Evolutionary conservation across 1,284 basidiomycete species (phyloP), one percentile per base, ranked within the genome.

Genomic region (Fomitopsis betulina): DNA sequence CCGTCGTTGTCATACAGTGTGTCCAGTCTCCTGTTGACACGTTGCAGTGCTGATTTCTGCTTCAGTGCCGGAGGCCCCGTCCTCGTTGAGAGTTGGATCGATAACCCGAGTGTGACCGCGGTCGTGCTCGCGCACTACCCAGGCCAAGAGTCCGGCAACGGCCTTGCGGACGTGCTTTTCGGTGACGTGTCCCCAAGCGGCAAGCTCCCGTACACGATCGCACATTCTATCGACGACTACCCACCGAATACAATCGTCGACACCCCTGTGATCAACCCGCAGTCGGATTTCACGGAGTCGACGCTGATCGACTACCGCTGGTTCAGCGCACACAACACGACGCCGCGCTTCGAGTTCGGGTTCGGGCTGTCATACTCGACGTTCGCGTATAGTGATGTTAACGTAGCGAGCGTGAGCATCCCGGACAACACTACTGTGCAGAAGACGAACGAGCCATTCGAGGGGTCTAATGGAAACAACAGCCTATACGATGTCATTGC

Each of bases 181-280:
- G 79, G 75, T 17, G 69, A 64, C 13, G 76, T 76, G 58, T 82
- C 79, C 65, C 82, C 82, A 0, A 62, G 83, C 35, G 92, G 84
- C 12, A 79, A 85, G 43, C 72, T 94, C 35, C 89, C 91, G 0
- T 91, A 91, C 72, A 91, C 90, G 1, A 91, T 92, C 64, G 90
- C 87, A 42, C 87, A 86, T 73, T 71, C 76, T 21, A 60, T 73
- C 2, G 65, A 72, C 35, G 91, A 94, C 69, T 94, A 92, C 70
- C 72, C 80, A 25, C 49, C 49, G 5, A 32, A 51, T n/a, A 51
- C 49, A 32, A 51, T 51, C 49, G 33, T 51, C 32, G 49, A 30
- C 32, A 51, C 49, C 3, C 49, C 49, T 5, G 49, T 51, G 10
- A 30, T 51, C 32, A 19, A 51, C 12, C 49, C 49, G 13, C 49